phyloP scores from a whole-genome alignment of 805 yeast genomes.

The Phaffomyces opuntiae region DNA sequence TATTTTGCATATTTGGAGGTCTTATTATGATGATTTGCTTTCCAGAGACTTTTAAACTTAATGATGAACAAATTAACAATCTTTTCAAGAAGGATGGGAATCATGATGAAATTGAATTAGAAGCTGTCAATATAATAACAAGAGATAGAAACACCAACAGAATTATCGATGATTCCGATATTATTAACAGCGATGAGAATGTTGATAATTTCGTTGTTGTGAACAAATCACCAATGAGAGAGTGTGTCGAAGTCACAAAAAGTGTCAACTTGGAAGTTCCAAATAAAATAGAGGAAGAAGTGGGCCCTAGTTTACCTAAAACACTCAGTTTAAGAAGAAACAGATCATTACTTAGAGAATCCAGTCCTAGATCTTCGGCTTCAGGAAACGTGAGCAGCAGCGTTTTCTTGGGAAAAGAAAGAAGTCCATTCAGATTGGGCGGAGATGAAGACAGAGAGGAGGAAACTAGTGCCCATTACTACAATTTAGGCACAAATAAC shows the following conservation, averaged over 20 bases:
- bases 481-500: constrained; percentile 7
- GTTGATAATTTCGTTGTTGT: background rate
- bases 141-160: too few species aligned
- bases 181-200: background rate
- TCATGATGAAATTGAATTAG: background rate
- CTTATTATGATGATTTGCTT: constrained; percentile 26
- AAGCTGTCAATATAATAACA: background rate
- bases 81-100: constrained; percentile 11
- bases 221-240: too few species aligned
- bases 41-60: constrained; percentile 37
- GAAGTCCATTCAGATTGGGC: background rate
- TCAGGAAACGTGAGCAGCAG: too few species aligned
- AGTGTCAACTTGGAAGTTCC: too few species aligned
- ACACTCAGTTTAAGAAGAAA: too few species aligned
- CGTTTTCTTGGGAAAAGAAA: too few species aligned
- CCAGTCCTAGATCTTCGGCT: too few species aligned
- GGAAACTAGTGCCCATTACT: constrained; percentile 10
- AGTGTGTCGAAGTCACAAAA: too few species aligned
- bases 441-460: too few species aligned
- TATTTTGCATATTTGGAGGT: constrained; percentile 27
- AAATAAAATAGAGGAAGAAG: too few species aligned
- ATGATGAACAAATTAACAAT: constrained; percentile 21
- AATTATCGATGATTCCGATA: background rate
- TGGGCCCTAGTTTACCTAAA: too few species aligned
- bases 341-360: too few species aligned